Percentiles rank a stretch among this genome's conserved stretches.
These are phyloP conservation scores for Dictyostelium firmibasis DNA, from an alignment of 78 protist species.

Conservation along the genomic window DNA sequence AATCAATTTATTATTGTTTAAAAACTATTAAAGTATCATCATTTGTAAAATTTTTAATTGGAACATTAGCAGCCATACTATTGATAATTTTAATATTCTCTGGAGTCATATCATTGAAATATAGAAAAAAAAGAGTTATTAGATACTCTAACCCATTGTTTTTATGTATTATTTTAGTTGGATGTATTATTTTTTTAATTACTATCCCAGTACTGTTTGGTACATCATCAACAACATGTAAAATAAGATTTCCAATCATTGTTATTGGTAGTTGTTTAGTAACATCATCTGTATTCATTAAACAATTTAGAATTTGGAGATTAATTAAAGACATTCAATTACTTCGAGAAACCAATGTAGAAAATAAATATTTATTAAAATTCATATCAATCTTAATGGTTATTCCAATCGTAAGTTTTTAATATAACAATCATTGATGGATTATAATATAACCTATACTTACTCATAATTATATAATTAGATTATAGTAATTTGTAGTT, in stretches of 20 bases:
- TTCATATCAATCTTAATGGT: conserved; percentile 32
- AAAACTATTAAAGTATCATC: not conserved
- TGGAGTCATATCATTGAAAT: not conserved
- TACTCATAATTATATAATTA: no score
- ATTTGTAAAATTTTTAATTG: conserved; percentile 4
- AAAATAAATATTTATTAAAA: conserved; percentile 42
- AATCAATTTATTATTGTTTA: conserved; percentile 35
- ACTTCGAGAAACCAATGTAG: conserved; percentile 49
- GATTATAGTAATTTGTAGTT: not conserved
- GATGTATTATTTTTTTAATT: not conserved
- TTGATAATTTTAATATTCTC: not conserved
- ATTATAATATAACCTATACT: no score
- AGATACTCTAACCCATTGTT: conserved; percentile 42
- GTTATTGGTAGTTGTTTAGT: not conserved
- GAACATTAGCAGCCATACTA: not conserved
- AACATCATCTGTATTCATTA: conserved; percentile 23
- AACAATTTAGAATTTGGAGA: conserved; percentile 68
- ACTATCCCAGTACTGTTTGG: not conserved
- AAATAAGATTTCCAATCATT: not conserved
- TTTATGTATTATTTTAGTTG: conserved; percentile 8
- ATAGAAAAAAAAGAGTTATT: conserved; percentile 57
- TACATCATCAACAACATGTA: not conserved
- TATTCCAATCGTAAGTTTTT: conserved; percentile 27
- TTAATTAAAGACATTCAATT: conserved; percentile 55
- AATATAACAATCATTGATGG: no score